Evolutionary conservation across 371 early-diverging fungal genomes (phyloP).

Genomic region (Smittium mucronatum): DNA sequence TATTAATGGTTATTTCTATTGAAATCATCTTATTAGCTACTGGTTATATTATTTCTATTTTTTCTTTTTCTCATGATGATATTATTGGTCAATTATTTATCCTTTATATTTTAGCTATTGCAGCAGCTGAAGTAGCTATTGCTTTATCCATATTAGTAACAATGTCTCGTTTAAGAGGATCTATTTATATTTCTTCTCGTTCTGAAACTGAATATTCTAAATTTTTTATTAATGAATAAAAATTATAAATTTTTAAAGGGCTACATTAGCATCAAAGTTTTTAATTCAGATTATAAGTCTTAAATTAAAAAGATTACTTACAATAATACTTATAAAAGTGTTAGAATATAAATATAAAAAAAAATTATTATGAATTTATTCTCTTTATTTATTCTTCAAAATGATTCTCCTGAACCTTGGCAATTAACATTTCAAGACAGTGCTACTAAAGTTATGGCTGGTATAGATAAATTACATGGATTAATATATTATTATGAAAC

Average conservation of each 20-base stretch:
- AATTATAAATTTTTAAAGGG: no score
- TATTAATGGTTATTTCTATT: conserved; percentile 14
- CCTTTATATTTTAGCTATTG: conserved; percentile 28
- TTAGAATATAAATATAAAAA: conserved; percentile 16
- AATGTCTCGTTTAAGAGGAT: conserved; percentile 10
- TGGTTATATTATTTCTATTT: conserved; percentile 30
- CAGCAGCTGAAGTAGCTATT: conserved; percentile 12
- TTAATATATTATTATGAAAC: conserved; percentile 40
- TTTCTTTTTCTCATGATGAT: conserved; percentile 33
- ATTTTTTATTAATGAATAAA: conserved; percentile 1
- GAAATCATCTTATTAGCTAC: conserved; percentile 23
- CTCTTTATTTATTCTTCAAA: conserved; percentile 18
- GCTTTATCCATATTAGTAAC: conserved; percentile 13
- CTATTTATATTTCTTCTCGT: conserved; percentile 7
- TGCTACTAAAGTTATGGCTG: conserved; percentile 28
- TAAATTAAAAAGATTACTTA: conserved; percentile 15
- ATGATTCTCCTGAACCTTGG: conserved; percentile 31
- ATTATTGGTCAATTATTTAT: conserved; percentile 39
- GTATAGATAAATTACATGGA: conserved; percentile 39
- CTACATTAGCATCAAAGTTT: no score
- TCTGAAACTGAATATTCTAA: background rate
- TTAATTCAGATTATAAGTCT: no score
- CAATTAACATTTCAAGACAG: conserved; percentile 32
- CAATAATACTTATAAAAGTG: conserved; percentile 15
- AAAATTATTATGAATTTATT: conserved; percentile 7